Conservation (phyloP, 257 asterid species). For the Vinca minor region DNA sequence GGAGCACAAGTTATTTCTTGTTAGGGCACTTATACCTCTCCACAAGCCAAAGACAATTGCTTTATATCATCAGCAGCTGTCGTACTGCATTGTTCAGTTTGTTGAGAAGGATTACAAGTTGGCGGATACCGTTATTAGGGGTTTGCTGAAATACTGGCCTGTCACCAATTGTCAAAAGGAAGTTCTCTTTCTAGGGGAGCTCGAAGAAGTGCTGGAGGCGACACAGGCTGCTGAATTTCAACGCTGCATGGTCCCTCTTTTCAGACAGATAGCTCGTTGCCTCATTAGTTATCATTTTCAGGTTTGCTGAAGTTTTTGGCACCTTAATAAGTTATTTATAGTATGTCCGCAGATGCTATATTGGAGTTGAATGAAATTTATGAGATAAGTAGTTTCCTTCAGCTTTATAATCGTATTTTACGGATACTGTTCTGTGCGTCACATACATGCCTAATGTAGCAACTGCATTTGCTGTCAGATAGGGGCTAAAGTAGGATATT, state of each 20-base stretch:
- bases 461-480: neutral
- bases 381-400: neutral
- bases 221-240: slow-evolving; percentile 62
- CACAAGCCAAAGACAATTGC: slow-evolving; percentile 68
- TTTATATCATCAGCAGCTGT: slow-evolving; percentile 64
- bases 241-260: slow-evolving; percentile 68
- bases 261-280: slow-evolving; percentile 63
- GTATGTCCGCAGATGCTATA: neutral
- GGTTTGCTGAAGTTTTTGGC: slow-evolving; percentile 30
- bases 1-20: slow-evolving; percentile 86
- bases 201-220: slow-evolving; percentile 73
- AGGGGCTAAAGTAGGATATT: slow-evolving; percentile 4
- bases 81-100: slow-evolving; percentile 62
- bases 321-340: neutral
- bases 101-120: slow-evolving; percentile 74
- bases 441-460: neutral
- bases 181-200: slow-evolving; percentile 70
- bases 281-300: slow-evolving; percentile 73
- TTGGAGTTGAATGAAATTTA: neutral
- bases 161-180: slow-evolving; percentile 68
- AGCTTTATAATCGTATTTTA: neutral
- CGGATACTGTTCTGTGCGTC: neutral
- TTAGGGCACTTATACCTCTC: slow-evolving; percentile 68
- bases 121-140: slow-evolving; percentile 69
- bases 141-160: slow-evolving; percentile 80